These are phyloP conservation scores for Erythrobasidium yunnanense DNA, from an alignment of 768 basidiomycete species.

Conservation along the genomic window DNA sequence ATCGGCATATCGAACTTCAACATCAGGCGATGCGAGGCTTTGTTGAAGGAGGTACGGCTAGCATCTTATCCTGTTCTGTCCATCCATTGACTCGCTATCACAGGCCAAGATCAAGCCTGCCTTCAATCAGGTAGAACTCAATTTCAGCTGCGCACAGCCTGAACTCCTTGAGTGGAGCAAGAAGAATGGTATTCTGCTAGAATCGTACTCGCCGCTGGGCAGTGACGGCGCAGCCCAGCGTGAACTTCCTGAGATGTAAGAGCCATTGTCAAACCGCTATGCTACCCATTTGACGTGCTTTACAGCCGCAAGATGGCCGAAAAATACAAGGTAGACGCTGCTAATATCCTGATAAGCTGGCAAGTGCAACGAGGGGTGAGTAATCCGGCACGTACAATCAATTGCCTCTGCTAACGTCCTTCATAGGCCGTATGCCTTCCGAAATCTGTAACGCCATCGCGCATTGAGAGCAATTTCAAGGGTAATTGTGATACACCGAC, in stretches of 20 bases:
- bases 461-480: constrained; percentile 62
- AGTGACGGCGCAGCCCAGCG: constrained; percentile 40
- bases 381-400: not conserved
- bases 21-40: constrained; percentile 52
- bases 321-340: constrained; percentile 52
- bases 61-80: constrained; percentile 43
- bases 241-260: constrained; percentile 50
- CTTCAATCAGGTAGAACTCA: constrained; percentile 69
- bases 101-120: constrained; percentile 42
- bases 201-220: constrained; percentile 68
- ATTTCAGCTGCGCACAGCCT: constrained; percentile 64
- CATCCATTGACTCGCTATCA: too few species aligned
- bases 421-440: constrained; percentile 57
- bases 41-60: constrained; percentile 43
- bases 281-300: not conserved
- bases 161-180: constrained; percentile 59
- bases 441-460: constrained; percentile 62
- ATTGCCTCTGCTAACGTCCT: constrained; percentile 45
- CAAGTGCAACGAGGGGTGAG: constrained; percentile 54
- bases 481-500: constrained; percentile 40
- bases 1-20: constrained; percentile 79
- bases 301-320: constrained; percentile 48
- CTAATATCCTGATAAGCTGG: constrained; percentile 36
- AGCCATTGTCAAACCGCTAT: not conserved
- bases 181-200: constrained; percentile 56